phyloP scores from a whole-genome alignment of 257 asterid species.

The Plantago major region DNA sequence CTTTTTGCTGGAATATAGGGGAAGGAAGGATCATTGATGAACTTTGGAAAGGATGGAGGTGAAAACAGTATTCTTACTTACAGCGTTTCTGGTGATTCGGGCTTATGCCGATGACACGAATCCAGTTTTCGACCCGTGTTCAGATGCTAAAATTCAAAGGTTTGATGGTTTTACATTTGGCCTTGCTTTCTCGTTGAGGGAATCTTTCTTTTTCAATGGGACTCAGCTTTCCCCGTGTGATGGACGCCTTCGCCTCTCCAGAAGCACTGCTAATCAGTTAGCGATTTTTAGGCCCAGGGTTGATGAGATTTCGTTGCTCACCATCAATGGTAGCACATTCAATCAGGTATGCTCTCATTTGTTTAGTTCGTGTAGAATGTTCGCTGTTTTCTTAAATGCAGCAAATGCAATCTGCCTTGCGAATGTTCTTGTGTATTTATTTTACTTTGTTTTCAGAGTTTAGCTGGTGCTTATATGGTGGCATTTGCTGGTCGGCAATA shows the following conservation, averaged over 20 bases:
- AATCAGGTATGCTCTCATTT: constrained; percentile 32
- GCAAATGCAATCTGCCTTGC: not conserved
- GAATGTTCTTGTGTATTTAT: not conserved
- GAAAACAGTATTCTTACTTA: constrained; percentile 9
- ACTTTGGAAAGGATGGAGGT: constrained; percentile 25
- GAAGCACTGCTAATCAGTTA: constrained; percentile 35
- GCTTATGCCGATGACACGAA: constrained; percentile 55
- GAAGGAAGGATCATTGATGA: constrained; percentile 9
- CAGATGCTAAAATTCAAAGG: constrained; percentile 62
- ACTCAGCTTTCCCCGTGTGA: constrained; percentile 96
- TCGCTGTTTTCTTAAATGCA: not conserved
- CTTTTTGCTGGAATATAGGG: not conserved
- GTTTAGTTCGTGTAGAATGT: not conserved
- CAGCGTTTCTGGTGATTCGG: constrained; percentile 22
- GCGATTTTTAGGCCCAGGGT: constrained; percentile 87
- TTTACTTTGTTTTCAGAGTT: constrained; percentile 32
- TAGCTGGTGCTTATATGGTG: constrained; percentile 70
- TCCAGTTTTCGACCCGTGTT: constrained; percentile 62
- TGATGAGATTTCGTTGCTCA: constrained; percentile 91
- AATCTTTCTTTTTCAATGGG: constrained; percentile 65
- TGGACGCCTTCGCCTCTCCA: constrained; percentile 55
- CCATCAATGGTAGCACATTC: constrained; percentile 50
- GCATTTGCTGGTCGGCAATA: constrained; percentile 86
- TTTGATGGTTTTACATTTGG: constrained; percentile 88
- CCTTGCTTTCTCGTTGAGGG: constrained; percentile 60